Evolutionary conservation across 805 yeast genomes (phyloP).

Genomic region (Cyberlindnera misumaiensis): DNA sequence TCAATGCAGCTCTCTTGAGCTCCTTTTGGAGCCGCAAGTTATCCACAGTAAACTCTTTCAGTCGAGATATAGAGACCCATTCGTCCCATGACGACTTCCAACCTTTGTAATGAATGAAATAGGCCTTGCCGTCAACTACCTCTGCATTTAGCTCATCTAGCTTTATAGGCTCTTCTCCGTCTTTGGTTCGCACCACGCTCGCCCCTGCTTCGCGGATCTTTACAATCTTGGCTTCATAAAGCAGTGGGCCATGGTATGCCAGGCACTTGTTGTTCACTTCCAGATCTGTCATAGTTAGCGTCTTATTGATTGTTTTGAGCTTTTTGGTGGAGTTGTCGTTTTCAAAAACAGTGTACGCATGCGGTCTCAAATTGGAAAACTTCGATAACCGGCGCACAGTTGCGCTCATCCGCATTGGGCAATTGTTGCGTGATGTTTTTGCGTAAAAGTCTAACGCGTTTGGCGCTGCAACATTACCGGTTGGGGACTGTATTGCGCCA

Average conservation of each 20-base stretch:
- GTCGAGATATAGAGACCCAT: constrained; percentile 73
- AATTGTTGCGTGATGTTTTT: no score
- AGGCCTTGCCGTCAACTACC: constrained; percentile 34
- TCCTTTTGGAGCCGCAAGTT: constrained; percentile 58
- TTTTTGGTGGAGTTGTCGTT: neutral
- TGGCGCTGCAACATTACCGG: no score
- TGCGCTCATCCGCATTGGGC: no score
- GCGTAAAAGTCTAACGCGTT: no score
- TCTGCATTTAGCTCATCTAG: constrained; percentile 28
- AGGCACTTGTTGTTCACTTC: constrained; percentile 39
- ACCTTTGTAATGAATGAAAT: constrained; percentile 83
- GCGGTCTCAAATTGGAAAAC: no score
- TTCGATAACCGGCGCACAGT: no score
- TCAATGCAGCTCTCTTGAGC: constrained; percentile 42
- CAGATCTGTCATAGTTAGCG: constrained; percentile 2
- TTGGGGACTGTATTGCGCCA: no score
- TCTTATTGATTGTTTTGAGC: neutral
- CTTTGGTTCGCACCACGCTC: constrained; percentile 32
- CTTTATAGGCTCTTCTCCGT: constrained; percentile 27
- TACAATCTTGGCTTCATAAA: constrained; percentile 81
- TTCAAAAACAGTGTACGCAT: no score
- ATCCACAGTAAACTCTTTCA: constrained; percentile 63
- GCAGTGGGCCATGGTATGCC: constrained; percentile 86
- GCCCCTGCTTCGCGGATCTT: constrained; percentile 53
- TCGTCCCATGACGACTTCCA: constrained; percentile 98